These are phyloP conservation scores for Aspergillus pseudoterreus DNA, from an alignment of 2,329 filamentous ascomycete genomes.

Conservation along the genomic window DNA sequence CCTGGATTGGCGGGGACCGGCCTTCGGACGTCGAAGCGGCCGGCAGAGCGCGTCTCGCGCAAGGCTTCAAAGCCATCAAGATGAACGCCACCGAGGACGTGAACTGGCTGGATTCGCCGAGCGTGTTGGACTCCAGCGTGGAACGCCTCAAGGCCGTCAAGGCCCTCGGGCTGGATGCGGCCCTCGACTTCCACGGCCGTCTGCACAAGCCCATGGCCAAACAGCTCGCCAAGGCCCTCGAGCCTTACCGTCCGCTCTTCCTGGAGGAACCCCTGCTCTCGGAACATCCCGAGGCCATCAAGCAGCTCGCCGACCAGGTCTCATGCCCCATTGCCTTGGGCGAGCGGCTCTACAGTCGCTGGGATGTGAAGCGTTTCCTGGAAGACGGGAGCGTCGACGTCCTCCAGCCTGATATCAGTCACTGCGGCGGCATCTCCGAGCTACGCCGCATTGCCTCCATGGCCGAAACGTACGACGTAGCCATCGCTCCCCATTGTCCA, in stretches of 20 bases:
- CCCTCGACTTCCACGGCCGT: slow-evolving; percentile 74
- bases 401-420: slow-evolving; percentile 68
- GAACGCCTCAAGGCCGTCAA: slow-evolving; percentile 68
- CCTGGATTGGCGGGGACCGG: slow-evolving; percentile 74
- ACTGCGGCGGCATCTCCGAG: slow-evolving; percentile 71
- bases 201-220: slow-evolving; percentile 79
- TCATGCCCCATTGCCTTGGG: slow-evolving; percentile 67
- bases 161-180: slow-evolving; percentile 66
- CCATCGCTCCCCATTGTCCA: slow-evolving; percentile 70
- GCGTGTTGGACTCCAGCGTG: slow-evolving; percentile 59
- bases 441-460: slow-evolving; percentile 65
- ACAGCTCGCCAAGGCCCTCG: slow-evolving; percentile 64
- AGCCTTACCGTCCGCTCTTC: slow-evolving; percentile 68
- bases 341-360: slow-evolving; percentile 67
- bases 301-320: slow-evolving; percentile 55
- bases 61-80: slow-evolving; percentile 53
- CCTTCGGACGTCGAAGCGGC: slow-evolving; percentile 63
- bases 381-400: slow-evolving; percentile 67
- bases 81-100: slow-evolving; percentile 78
- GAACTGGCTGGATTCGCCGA: slow-evolving; percentile 71
- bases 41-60: slow-evolving; percentile 47
- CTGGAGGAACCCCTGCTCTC: slow-evolving; percentile 71
- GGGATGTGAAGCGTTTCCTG: slow-evolving; percentile 70
- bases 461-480: slow-evolving; percentile 70
- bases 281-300: slow-evolving; percentile 65